phyloP scores from a whole-genome alignment of 176 grass and related monocot genomes.

The Microstegium vimineum region DNA sequence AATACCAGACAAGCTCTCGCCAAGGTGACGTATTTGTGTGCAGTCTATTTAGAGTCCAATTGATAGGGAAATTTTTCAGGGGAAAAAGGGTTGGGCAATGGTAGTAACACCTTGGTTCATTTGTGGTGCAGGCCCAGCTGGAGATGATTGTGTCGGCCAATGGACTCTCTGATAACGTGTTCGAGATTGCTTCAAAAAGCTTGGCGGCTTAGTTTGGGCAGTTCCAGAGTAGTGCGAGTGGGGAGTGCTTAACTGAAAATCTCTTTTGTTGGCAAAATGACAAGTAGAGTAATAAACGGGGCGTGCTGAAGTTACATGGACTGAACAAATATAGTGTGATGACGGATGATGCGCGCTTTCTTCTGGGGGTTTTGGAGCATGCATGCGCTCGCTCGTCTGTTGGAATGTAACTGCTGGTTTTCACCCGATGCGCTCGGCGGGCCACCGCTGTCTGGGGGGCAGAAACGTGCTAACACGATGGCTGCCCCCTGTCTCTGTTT shows the following conservation, averaged over 20 bases:
- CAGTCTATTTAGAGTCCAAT: neutral
- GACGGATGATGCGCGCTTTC: neutral
- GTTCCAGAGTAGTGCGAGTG: neutral
- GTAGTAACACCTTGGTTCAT: neutral
- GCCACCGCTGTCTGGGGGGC: neutral
- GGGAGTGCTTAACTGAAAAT: neutral
- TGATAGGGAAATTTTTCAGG: neutral
- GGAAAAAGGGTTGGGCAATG: neutral
- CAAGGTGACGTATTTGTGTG: conserved; percentile 42
- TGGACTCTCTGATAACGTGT: conserved; percentile 94
- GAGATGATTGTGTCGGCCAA: conserved; percentile 89
- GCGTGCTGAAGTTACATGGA: neutral
- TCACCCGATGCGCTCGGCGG: neutral
- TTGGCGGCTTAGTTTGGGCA: conserved; percentile 52
- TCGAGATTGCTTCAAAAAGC: conserved; percentile 90
- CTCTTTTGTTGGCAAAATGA: neutral
- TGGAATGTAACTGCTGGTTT: neutral
- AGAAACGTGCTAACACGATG: neutral
- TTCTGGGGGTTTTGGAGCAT: neutral
- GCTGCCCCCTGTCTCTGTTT: neutral
- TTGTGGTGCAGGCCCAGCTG: conserved; percentile 65
- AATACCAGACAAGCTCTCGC: conserved; percentile 78
- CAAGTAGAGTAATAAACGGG: neutral
- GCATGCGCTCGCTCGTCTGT: neutral
- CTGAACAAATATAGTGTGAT: neutral